Evolutionary conservation across 306 rosid genomes (phyloP).

Genomic region (Quercus aquifolioides): DNA sequence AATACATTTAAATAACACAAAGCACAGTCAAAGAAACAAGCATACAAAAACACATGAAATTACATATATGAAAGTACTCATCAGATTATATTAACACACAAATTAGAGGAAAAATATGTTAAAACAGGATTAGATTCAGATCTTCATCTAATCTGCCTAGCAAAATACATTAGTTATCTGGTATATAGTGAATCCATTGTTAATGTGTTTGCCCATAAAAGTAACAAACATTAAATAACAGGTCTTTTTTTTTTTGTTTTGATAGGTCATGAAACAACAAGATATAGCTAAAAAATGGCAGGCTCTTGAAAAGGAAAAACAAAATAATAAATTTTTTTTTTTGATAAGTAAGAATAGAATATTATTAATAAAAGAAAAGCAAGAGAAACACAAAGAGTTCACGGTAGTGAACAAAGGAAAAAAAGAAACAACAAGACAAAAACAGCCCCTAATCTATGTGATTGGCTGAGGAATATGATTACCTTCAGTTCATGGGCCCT

Average conservation of each 20-base stretch:
- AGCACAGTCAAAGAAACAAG: not conserved
- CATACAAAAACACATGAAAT: not conserved
- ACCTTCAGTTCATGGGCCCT: slow-evolving; percentile 58
- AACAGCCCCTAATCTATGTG: too few relatives aligned
- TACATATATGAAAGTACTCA: not conserved
- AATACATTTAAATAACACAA: not conserved
- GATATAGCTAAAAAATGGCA: not conserved
- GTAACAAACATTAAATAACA: not conserved
- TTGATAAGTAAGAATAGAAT: too few relatives aligned
- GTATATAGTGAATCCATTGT: not conserved
- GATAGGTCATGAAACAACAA: not conserved
- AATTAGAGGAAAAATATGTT: not conserved
- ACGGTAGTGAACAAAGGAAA: too few relatives aligned
- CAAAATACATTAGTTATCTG: not conserved
- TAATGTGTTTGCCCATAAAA: not conserved
- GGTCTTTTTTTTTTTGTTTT: not conserved
- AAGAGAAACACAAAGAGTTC: too few relatives aligned
- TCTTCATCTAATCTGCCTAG: not conserved
- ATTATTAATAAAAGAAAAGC: too few relatives aligned
- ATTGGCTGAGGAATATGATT: slow-evolving; percentile 28
- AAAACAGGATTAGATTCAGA: slow-evolving; percentile 11
- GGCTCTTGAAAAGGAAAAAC: not conserved
- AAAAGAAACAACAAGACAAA: too few relatives aligned
- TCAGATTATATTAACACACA: not conserved
- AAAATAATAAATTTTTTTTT: too few relatives aligned